phyloP scores from a whole-genome alignment of 1,139 yeast genomes.

The Yamadazyma blattariae region DNA sequence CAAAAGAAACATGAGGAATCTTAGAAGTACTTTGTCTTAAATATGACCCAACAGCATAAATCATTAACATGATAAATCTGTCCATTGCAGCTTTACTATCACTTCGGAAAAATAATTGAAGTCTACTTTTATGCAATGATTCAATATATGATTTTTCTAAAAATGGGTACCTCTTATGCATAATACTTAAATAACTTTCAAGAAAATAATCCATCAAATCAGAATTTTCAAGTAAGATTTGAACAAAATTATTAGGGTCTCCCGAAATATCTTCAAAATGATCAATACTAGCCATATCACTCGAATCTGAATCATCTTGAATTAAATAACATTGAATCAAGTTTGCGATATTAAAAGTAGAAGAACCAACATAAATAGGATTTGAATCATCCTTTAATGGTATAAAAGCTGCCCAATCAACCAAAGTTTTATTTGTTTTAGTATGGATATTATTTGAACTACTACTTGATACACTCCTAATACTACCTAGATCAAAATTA shows the following conservation, averaged over 20 bases:
- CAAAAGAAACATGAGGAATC: slow-evolving; percentile 6
- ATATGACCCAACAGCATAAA: slow-evolving; percentile 11
- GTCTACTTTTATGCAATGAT: slow-evolving; percentile 4
- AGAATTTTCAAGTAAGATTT: slow-evolving; percentile 3
- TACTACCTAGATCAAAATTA: neutral
- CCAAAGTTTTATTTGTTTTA: slow-evolving; percentile 1
- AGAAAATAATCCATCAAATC: slow-evolving; percentile 6
- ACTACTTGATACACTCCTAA: neutral
- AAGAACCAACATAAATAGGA: slow-evolving; percentile 8
- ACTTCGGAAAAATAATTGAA: neutral
- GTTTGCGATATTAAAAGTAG: slow-evolving; percentile 7
- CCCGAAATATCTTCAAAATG: neutral
- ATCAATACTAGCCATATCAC: neutral
- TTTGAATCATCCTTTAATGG: slow-evolving; percentile 10
- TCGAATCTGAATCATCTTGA: slow-evolving; percentile 1
- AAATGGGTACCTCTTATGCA: slow-evolving; percentile 10
- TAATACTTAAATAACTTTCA: slow-evolving; percentile 8
- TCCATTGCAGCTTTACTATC: slow-evolving; percentile 2
- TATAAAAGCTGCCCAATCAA: slow-evolving; percentile 11
- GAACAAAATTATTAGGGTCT: slow-evolving; percentile 2
- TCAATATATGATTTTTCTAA: slow-evolving; percentile 3
- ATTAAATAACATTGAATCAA: slow-evolving; percentile 9
- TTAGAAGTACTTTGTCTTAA: slow-evolving; percentile 5
- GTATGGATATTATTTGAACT: neutral
- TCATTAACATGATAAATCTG: slow-evolving; percentile 7